These are phyloP conservation scores for Podospora comata DNA, from an alignment of 495 filamentous ascomycete genomes.

Conservation along the genomic window DNA sequence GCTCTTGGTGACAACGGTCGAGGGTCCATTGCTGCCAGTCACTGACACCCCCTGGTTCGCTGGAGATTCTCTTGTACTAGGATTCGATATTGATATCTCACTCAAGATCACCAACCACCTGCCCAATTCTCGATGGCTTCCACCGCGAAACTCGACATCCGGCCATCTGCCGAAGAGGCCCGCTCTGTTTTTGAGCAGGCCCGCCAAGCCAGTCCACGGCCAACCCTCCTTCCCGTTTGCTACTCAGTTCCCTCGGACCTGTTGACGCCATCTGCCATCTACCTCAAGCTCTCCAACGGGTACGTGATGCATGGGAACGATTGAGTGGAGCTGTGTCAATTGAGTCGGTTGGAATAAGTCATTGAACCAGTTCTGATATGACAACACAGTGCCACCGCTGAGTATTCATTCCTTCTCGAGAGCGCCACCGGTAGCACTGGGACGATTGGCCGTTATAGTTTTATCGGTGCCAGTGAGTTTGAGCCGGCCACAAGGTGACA, in stretches of 20 bases:
- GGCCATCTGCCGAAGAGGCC: slow-evolving; percentile 28
- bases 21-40: slow-evolving; percentile 1
- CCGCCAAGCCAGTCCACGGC: slow-evolving; percentile 20
- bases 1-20: not conserved
- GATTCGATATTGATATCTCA: not conserved
- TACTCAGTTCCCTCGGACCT: slow-evolving; percentile 86
- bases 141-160: slow-evolving; percentile 28
- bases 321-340: not conserved
- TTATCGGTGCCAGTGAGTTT: slow-evolving; percentile 71
- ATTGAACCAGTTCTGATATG: slow-evolving; percentile 9
- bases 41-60: not conserved
- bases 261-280: slow-evolving; percentile 85
- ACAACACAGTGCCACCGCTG: slow-evolving; percentile 58
- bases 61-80: not conserved
- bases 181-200: slow-evolving; percentile 30
- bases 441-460: slow-evolving; percentile 89
- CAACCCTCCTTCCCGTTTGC: slow-evolving; percentile 83
- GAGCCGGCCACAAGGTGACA: not conserved
- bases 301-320: slow-evolving; percentile 12
- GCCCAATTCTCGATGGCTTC: slow-evolving; percentile 21
- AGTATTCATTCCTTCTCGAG: slow-evolving; percentile 85
- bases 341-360: not conserved
- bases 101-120: not conserved
- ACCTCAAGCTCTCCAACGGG: slow-evolving; percentile 68
- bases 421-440: slow-evolving; percentile 91